These are phyloP conservation scores for Inosperma sp. DNA, from an alignment of 768 basidiomycete genomes.

Conservation along the genomic window DNA sequence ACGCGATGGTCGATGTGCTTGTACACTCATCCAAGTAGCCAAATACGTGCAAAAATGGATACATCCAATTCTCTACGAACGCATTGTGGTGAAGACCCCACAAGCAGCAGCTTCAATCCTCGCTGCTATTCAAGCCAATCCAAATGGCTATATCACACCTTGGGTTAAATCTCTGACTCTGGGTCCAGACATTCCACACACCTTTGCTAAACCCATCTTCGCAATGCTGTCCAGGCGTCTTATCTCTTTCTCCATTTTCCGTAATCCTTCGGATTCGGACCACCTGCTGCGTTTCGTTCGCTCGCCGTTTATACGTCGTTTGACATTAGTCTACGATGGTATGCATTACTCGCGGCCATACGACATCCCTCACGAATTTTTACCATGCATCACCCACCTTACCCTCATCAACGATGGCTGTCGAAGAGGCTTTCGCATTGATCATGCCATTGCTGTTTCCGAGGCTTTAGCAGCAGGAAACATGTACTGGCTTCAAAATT, in stretches of 20 bases:
- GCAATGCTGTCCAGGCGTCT: constrained; percentile 4
- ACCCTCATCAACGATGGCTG: constrained; percentile 20
- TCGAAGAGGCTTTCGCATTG: not conserved
- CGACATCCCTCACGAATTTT: constrained; percentile 19
- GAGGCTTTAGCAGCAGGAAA: not conserved
- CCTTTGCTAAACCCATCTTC: constrained; percentile 10
- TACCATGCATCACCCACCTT: constrained; percentile 25
- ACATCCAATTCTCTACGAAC: constrained; percentile 27
- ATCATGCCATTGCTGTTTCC: not conserved
- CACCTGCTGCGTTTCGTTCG: constrained; percentile 6
- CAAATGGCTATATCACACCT: not conserved
- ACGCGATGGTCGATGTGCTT: constrained; percentile 15
- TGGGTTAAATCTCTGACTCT: constrained; percentile 13
- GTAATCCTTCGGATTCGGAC: not conserved
- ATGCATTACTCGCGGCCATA: constrained; percentile 6
- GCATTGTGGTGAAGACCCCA: constrained; percentile 22
- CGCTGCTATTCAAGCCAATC: constrained; percentile 12
- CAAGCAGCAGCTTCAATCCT: constrained; percentile 19
- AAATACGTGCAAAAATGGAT: constrained; percentile 25
- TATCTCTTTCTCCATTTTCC: constrained; percentile 8
- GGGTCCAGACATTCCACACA: constrained; percentile 2
- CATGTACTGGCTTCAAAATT: not conserved
- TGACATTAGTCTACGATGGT: constrained; percentile 12
- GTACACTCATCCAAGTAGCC: constrained; percentile 24
- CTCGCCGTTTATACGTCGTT: constrained; percentile 8